Evolutionary conservation across 768 basidiomycete species (phyloP), one percentile per base, ranked within the genome.

Genomic region (Lactarius quietus): DNA sequence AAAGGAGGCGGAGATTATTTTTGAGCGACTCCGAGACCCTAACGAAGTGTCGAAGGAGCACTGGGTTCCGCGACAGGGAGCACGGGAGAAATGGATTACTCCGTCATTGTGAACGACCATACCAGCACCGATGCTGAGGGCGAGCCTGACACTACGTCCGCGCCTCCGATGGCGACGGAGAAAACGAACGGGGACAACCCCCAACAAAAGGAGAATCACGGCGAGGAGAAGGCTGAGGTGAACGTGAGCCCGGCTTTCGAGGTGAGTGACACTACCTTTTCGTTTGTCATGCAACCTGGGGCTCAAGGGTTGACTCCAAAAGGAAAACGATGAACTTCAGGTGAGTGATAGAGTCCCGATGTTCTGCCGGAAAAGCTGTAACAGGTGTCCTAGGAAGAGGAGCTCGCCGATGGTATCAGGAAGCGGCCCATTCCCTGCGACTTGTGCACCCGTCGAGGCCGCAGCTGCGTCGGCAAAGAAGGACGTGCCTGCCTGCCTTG

Each of bases 321-420:
- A 66, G 65, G 65, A 66, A 20, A 62, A 66, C 5, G 65, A 66
- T 45, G 65, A 66, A 33, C 65, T 66, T 9, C 65, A 66, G 65
- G 65, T 66, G 41, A 53, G 65, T 57, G 9, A 12, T 23, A 5
- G 28, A 35, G 38, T 33, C 39, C 33, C 12, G 31, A 55, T 57
- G 23, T 18, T 38, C 38, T 23, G 23, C 54, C 17, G 31, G 35
- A 29, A 26, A n/a, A 12, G 3, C 35, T 3, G 17, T 62, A 41
- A 57, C 28, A 6, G 14, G 18, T 3, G 23, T 38, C n/a, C 29
- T 31, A 62, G 61, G 65, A 66, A 14, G 65, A 62, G 33, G 65
- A 66, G 23, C 61, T 66, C 41, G 65, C 61, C n/a, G 65, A 66
- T 14, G 65, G 65, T 9, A 51, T 66, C 26, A 66, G 65, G 61